Conservation (phyloP, 257 asterid species). For the Salvia miltiorrhiza region DNA sequence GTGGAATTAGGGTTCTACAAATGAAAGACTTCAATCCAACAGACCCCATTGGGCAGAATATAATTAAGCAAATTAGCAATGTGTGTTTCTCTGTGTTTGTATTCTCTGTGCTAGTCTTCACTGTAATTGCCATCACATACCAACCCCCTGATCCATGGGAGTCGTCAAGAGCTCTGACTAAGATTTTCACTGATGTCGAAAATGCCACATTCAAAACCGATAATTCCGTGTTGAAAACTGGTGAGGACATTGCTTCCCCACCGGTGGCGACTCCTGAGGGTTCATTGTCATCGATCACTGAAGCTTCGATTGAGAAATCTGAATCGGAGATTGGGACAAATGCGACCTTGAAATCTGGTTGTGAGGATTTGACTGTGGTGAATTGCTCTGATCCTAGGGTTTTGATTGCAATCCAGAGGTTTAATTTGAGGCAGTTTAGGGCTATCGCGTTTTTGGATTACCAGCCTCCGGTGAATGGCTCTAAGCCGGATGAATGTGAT, state of each 20-base stretch:
- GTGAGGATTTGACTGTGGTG: conserved; percentile 54
- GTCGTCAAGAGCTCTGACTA: conserved; percentile 89
- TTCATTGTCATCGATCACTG: conserved; percentile 43
- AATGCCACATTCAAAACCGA: conserved; percentile 86
- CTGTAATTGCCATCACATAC: conserved; percentile 89
- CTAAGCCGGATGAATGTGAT: conserved; percentile 76
- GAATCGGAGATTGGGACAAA: conserved; percentile 45
- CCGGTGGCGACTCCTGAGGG: conserved; percentile 42
- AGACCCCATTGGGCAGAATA: conserved; percentile 89
- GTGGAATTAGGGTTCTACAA: conserved; percentile 14
- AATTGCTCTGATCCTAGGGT: conserved; percentile 87
- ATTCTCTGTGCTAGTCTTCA: conserved; percentile 77
- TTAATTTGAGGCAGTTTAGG: conserved; percentile 67
- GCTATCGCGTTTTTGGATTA: conserved; percentile 69
- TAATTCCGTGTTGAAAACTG: conserved; percentile 77
- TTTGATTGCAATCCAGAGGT: conserved; percentile 62
- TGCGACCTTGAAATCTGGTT: conserved; percentile 48
- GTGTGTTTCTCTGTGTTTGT: conserved; percentile 94
- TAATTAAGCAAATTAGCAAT: conserved; percentile 75
- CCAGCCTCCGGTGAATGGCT: conserved; percentile 78
- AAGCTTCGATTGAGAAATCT: conserved; percentile 55
- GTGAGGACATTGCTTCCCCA: conserved; percentile 74
- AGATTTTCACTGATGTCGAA: conserved; percentile 66
- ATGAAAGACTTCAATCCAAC: conserved; percentile 74
- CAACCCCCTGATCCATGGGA: conserved; percentile 99